phyloP scores from a whole-genome alignment of 306 rosid species.

The Aeschynomene evenia region DNA sequence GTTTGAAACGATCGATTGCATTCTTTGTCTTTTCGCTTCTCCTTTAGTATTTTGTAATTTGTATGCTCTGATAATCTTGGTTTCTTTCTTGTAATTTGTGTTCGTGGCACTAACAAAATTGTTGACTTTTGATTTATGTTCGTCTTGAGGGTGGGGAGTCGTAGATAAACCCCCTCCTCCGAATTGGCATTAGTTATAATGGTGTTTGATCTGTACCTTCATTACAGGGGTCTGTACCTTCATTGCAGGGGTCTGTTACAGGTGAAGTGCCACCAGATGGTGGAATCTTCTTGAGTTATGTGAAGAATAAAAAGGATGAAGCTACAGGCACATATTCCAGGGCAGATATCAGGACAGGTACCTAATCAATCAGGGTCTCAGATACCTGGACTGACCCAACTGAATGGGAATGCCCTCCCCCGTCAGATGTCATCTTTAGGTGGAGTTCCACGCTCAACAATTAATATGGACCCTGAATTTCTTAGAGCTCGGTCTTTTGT shows the following conservation, averaged over 20 bases:
- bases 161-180: not conserved
- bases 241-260: slow-evolving; percentile 19
- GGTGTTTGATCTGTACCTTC: slow-evolving; percentile 12
- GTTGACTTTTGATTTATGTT: slow-evolving; percentile 26
- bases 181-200: not conserved
- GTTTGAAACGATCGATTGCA: not conserved
- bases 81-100: not conserved
- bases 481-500: slow-evolving; percentile 47
- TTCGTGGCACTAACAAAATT: slow-evolving; percentile 2
- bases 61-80: not conserved
- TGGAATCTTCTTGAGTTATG: slow-evolving; percentile 44
- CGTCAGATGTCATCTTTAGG: slow-evolving; percentile 54
- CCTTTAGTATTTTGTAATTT: not conserved
- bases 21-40: slow-evolving; percentile 24
- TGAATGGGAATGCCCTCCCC: slow-evolving; percentile 60
- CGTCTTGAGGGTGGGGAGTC: not conserved
- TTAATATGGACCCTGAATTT: slow-evolving; percentile 64
- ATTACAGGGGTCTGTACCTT: slow-evolving; percentile 19
- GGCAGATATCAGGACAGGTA: slow-evolving; percentile 55
- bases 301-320: slow-evolving; percentile 49
- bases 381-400: slow-evolving; percentile 52
- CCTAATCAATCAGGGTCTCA: not conserved
- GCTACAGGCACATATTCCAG: slow-evolving; percentile 63
- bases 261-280: slow-evolving; percentile 29
- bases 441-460: slow-evolving; percentile 40